Conservation (phyloP, 306 rosid genomes). For the Clitoria ternatea region DNA sequence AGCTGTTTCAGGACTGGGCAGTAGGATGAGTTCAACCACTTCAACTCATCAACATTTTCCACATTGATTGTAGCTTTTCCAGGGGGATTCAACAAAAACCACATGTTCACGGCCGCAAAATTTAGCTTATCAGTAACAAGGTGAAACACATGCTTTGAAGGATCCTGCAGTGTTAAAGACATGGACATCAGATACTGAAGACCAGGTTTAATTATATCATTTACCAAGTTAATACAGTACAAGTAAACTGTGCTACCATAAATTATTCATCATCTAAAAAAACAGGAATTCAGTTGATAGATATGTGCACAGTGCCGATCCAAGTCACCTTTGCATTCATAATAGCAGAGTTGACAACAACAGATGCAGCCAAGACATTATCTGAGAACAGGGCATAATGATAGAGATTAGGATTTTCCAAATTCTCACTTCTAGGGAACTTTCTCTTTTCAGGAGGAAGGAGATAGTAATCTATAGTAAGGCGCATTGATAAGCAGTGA, state of each 20-base stretch:
- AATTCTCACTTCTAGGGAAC: constrained; percentile 76
- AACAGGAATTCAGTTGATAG: not conserved
- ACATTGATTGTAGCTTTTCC: constrained; percentile 85
- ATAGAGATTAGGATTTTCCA: constrained; percentile 75
- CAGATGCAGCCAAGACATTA: constrained; percentile 97
- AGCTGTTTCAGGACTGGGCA: constrained; percentile 94
- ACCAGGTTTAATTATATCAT: constrained; percentile 1
- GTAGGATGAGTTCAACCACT: constrained; percentile 93
- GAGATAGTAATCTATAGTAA: constrained; percentile 87
- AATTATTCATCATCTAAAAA: constrained; percentile 3
- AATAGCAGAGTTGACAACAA: constrained; percentile 89
- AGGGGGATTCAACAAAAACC: constrained; percentile 97
- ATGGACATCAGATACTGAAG: constrained; percentile 23
- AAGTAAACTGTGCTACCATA: not conserved
- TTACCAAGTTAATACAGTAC: not conserved
- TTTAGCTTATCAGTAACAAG: constrained; percentile 91
- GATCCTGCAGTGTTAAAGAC: constrained; percentile 64
- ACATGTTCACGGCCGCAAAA: constrained; percentile 97
- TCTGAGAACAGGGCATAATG: constrained; percentile 96
- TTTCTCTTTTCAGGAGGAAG: constrained; percentile 70
- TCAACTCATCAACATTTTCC: constrained; percentile 91
- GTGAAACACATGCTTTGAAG: constrained; percentile 92
- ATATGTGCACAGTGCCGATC: not conserved
- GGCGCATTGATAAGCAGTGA: constrained; percentile 89
- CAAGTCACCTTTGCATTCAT: constrained; percentile 76